A percentile compares a stretch with the other conserved stretches of the same genome.
Evolutionary conservation across 306 rosid species (phyloP).

Genomic region (Cicer chorassanicum): DNA sequence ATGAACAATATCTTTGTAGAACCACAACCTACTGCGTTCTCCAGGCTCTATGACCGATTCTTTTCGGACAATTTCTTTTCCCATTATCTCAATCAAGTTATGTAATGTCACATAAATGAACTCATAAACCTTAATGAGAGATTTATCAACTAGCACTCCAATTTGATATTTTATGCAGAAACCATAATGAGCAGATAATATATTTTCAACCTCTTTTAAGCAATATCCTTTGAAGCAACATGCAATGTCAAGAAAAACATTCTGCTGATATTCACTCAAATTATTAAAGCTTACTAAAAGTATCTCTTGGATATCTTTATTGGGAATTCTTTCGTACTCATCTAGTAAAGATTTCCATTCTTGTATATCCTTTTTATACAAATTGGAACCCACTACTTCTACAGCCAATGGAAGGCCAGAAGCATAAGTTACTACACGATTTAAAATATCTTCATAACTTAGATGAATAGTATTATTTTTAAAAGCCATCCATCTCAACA

Average conservation of each 20-base stretch:
- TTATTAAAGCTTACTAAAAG: background rate
- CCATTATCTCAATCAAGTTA: background rate
- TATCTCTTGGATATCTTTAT: background rate
- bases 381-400: background rate
- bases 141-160: background rate
- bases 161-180: background rate
- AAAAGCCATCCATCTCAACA: background rate
- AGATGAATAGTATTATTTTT: background rate
- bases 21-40: conserved; percentile 34
- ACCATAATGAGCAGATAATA: background rate
- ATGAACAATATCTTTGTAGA: background rate
- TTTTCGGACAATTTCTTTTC: conserved; percentile 12
- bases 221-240: background rate
- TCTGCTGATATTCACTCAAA: no score
- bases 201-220: background rate
- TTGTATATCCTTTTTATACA: background rate
- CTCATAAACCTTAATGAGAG: background rate
- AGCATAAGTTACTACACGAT: background rate
- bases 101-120: background rate
- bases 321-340: background rate
- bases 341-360: background rate
- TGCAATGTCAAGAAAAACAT: no score
- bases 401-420: conserved; percentile 8
- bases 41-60: conserved; percentile 4
- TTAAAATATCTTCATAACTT: no score